Evolutionary conservation across 768 basidiomycete genomes (phyloP).

Genomic region (Krasilnikovozyma curviuscula): DNA sequence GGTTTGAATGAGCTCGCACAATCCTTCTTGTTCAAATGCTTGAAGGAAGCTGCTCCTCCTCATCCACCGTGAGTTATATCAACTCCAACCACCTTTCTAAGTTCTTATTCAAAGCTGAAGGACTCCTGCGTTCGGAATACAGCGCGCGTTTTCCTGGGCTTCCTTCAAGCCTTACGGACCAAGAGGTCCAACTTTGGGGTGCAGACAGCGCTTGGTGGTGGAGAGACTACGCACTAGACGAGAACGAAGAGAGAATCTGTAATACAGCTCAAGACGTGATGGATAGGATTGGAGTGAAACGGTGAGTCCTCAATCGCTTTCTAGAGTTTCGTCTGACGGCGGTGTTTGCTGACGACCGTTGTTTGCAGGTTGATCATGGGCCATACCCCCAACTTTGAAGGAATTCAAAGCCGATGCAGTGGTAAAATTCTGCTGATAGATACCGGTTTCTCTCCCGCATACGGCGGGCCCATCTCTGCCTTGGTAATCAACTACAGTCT

Average conservation of each 20-base stretch:
- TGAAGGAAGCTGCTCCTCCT: conserved; percentile 43
- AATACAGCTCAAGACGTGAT: conserved; percentile 49
- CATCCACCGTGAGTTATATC: conserved; percentile 38
- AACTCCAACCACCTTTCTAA: no score
- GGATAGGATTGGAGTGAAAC: conserved; percentile 52
- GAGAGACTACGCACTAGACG: conserved; percentile 68
- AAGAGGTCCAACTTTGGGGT: conserved; percentile 6
- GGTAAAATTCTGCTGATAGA: conserved; percentile 95
- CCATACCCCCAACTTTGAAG: conserved; percentile 73
- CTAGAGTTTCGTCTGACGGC: no score
- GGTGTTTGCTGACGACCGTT: no score
- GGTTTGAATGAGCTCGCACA: conserved; percentile 57
- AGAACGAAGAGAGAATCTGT: conserved; percentile 49
- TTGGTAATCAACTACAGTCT: no score
- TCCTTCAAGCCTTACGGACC: neutral
- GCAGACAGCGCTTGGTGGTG: conserved; percentile 41
- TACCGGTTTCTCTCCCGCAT: conserved; percentile 40
- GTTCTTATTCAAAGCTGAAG: no score
- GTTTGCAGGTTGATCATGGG: conserved; percentile 35
- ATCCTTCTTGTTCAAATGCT: conserved; percentile 51
- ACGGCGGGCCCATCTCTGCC: neutral
- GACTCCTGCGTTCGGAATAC: no score
- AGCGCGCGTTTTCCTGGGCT: conserved; percentile 4
- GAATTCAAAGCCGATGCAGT: conserved; percentile 67
- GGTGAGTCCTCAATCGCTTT: conserved; percentile 47